Percentiles rank a stretch among this genome's conserved stretches.
Evolutionary conservation across 306 rosid species (phyloP).

Genomic region (Benincasa hispida): DNA sequence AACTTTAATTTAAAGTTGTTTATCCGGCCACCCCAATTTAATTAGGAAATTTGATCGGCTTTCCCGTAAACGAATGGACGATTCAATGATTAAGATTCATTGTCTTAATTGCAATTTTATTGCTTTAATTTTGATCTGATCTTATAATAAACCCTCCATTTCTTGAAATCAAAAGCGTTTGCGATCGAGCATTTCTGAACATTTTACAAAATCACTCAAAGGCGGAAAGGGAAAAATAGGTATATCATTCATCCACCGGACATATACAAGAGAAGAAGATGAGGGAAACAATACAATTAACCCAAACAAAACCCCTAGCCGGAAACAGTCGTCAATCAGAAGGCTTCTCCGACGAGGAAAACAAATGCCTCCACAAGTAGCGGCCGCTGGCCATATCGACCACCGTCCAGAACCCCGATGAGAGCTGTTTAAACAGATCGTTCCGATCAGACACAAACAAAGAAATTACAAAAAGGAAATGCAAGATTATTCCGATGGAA

Average conservation of each 20-base stretch:
- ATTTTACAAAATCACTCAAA: background rate
- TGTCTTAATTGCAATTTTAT: background rate
- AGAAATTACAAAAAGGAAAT: constrained; percentile 6
- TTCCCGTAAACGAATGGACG: background rate
- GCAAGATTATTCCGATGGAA: background rate
- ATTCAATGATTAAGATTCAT: background rate
- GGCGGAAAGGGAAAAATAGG: background rate
- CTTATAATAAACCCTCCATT: no score
- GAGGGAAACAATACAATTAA: background rate
- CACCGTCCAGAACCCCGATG: constrained; percentile 67
- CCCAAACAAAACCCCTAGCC: background rate
- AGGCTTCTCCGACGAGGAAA: constrained; percentile 30
- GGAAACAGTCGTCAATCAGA: constrained; percentile 21
- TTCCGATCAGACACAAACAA: background rate
- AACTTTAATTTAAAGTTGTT: background rate
- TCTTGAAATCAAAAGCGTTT: background rate
- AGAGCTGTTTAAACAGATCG: constrained; percentile 27
- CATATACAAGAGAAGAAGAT: background rate
- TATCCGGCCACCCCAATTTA: background rate
- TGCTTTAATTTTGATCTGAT: background rate
- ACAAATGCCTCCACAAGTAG: constrained; percentile 80
- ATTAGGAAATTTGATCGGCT: background rate
- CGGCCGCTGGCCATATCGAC: constrained; percentile 97
- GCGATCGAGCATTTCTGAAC: background rate
- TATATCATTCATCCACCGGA: background rate